Percentiles rank a stretch among this genome's conserved stretches.
These are phyloP conservation scores for Endothia cerciana DNA, from an alignment of 2,329 filamentous ascomycete species.

Conservation along the genomic window DNA sequence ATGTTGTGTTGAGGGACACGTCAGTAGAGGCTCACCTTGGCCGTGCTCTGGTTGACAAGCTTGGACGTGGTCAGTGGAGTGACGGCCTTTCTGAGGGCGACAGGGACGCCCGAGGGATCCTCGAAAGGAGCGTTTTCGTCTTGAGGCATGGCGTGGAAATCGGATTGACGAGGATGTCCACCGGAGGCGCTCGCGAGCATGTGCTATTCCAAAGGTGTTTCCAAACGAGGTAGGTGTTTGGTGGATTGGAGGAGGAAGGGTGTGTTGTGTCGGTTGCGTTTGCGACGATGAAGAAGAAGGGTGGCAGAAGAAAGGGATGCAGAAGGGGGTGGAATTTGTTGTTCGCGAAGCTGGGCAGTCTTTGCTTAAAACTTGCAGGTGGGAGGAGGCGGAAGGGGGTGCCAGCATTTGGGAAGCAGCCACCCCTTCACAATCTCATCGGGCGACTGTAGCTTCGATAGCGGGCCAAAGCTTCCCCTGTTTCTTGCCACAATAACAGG, in stretches of 20 bases:
- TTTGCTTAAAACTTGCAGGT: constrained; percentile 13
- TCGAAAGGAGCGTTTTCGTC: constrained; percentile 28
- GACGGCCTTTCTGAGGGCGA: constrained; percentile 48
- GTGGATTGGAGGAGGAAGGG: background rate
- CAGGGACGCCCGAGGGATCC: constrained; percentile 4
- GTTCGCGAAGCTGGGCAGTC: constrained; percentile 1
- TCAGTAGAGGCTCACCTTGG: constrained; percentile 50
- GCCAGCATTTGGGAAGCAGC: constrained; percentile 21
- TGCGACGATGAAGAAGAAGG: constrained; percentile 23
- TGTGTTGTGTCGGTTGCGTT: background rate
- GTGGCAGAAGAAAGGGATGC: background rate
- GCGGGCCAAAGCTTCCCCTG: background rate
- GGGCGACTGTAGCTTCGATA: background rate
- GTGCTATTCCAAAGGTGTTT: constrained; percentile 24
- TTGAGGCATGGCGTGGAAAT: constrained; percentile 21
- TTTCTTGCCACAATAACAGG: background rate
- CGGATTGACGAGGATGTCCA: constrained; percentile 8
- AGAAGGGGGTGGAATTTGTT: constrained; percentile 4
- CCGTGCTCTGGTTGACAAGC: constrained; percentile 56
- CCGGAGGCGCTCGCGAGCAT: constrained; percentile 15
- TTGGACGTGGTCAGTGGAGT: constrained; percentile 56
- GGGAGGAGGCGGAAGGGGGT: constrained; percentile 7
- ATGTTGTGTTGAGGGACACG: background rate
- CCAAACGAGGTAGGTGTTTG: constrained; percentile 16
- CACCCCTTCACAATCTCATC: constrained; percentile 1